Evolutionary conservation across 768 basidiomycete genomes (phyloP).

Genomic region (Pleurotus platypus): DNA sequence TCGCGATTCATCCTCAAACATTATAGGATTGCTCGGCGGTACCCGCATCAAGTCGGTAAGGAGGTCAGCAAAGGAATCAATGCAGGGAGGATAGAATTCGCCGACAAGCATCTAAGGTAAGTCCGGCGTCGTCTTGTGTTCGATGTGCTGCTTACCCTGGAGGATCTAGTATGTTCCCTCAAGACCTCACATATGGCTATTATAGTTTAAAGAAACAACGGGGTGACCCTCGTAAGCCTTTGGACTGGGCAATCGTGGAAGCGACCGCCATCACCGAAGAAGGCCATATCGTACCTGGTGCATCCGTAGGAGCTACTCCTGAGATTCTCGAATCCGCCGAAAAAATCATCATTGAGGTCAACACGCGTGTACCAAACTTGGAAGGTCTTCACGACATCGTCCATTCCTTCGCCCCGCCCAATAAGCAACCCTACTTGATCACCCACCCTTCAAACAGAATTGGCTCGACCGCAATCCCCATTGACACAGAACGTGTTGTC

Average conservation of each 20-base stretch:
- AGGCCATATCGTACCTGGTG: constrained; percentile 42
- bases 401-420: constrained; percentile 37
- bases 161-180: constrained; percentile 38
- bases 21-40: constrained; percentile 35
- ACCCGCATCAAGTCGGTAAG: constrained; percentile 49
- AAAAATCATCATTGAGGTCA: constrained; percentile 48
- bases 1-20: background rate
- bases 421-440: constrained; percentile 34
- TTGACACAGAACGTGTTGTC: constrained; percentile 47
- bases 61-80: constrained; percentile 47
- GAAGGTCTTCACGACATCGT: constrained; percentile 49
- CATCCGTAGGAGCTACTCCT: constrained; percentile 44
- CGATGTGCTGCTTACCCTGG: background rate
- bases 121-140: constrained; percentile 9
- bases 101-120: constrained; percentile 46
- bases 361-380: constrained; percentile 42
- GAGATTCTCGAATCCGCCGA: constrained; percentile 46
- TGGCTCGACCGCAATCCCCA: constrained; percentile 38
- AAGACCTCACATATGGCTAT: constrained; percentile 46
- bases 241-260: constrained; percentile 49
- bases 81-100: constrained; percentile 41
- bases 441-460: constrained; percentile 42
- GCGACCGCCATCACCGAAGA: constrained; percentile 48
- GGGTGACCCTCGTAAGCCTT: constrained; percentile 38
- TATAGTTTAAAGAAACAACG: constrained; percentile 40